Base-by-base conservation (phyloP, 768 basidiomycete species). In the Trametes villosa region DNA sequence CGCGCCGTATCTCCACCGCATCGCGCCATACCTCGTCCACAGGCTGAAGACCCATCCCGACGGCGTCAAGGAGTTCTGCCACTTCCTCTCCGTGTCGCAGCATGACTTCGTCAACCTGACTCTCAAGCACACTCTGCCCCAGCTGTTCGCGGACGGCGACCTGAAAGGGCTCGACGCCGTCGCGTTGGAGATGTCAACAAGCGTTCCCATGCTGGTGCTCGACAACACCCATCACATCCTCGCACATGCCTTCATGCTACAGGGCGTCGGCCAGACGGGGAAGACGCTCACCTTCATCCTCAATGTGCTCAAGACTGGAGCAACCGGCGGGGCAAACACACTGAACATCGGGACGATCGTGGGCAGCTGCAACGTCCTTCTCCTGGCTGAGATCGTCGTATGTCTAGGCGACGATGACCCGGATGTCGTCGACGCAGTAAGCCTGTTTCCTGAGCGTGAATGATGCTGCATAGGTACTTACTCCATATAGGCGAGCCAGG, bases 301-400 rank as follows among this genome's bases (percentile, higher is more conserved):
- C 42, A 77, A 81, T 33, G 71, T 84, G n/a, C 71, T 94, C 36
- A 38, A 38, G n/a, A 72, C 69, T 17, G 79, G 82, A 26, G 80
- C 80, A 1, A 81, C 0, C 63, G 68, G 29, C 60, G n/a, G n/a
- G n/a, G n/a, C 74, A 12, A 70, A 69, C 38, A 71, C 74, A 26
- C 77, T 80, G 36, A 72, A 75, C 36, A 68, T 83, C 12, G 76
- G 76, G 50, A 80, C 78, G 53, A 74, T 90, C 67, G 81, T 95
- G 44, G 84, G 83, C 47, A 87, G 86, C 60, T 88, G 84, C 60
- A 75, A 88, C 30, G 81, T 92, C 1, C 81, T 86, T 4, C 76
- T 96, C 27, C 78, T 96, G 13, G 85, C 87, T 6, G 85, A 88
- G 60, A 76, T 98, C 24, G 87, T 94, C 20, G 80, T 94, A 34